These are phyloP conservation scores for Letharia columbiana DNA, from an alignment of 495 filamentous ascomycete species.

Conservation along the genomic window DNA sequence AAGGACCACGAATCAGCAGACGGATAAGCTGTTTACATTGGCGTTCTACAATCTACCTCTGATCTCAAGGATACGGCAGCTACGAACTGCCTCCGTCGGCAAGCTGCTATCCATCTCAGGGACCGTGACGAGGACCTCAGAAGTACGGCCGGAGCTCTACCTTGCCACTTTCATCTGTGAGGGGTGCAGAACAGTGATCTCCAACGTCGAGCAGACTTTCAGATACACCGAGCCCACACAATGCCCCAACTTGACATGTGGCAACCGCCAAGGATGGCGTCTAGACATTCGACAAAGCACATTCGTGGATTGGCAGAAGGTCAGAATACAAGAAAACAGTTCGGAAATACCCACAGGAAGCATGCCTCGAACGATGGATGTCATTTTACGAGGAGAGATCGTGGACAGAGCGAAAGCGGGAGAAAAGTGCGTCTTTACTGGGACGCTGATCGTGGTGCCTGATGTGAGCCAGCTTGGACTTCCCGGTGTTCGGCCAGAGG, in stretches of 20 bases:
- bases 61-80: slow-evolving; percentile 80
- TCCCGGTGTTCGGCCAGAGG: slow-evolving; percentile 74
- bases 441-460: slow-evolving; percentile 90
- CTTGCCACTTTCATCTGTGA: slow-evolving; percentile 91
- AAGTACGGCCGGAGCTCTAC: slow-evolving; percentile 88
- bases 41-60: slow-evolving; percentile 96
- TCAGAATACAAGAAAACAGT: slow-evolving; percentile 93
- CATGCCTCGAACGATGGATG: slow-evolving; percentile 97
- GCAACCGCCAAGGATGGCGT: slow-evolving; percentile 83
- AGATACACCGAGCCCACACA: slow-evolving; percentile 93
- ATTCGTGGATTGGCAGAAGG: slow-evolving; percentile 98
- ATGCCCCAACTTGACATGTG: slow-evolving; percentile 87
- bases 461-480: slow-evolving; percentile 93
- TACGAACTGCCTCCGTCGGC: slow-evolving; percentile 86
- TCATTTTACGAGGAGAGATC: slow-evolving; percentile 96
- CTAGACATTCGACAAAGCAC: slow-evolving; percentile 94
- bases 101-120: slow-evolving; percentile 90
- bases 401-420: slow-evolving; percentile 95
- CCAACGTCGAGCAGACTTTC: slow-evolving; percentile 95
- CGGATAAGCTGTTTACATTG: slow-evolving; percentile 88
- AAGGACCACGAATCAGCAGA: slow-evolving; percentile 87
- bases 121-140: slow-evolving; percentile 91
- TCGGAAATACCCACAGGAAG: slow-evolving; percentile 97
- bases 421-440: slow-evolving; percentile 96
- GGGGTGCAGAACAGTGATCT: slow-evolving; percentile 66